These are phyloP conservation scores for Globisporangium radiosum DNA, from an alignment of 352 stramenopile genomes.

Conservation along the genomic window DNA sequence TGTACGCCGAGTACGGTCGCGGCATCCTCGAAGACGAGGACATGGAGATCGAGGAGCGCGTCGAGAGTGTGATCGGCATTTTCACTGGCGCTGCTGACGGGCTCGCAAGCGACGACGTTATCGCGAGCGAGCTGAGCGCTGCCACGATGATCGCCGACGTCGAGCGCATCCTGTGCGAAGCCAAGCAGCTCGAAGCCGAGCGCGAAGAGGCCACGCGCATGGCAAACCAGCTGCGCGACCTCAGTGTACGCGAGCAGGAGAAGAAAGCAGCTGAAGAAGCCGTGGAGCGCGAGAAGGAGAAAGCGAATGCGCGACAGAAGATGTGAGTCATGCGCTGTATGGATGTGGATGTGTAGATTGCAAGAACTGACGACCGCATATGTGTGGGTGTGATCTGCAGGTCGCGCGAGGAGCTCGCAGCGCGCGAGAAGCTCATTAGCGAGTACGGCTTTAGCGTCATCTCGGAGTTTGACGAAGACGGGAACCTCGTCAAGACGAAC, in stretches of 20 bases:
- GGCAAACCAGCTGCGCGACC: conserved; percentile 44
- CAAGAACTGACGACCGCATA: not conserved
- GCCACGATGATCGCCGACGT: conserved; percentile 45
- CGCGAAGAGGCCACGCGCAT: conserved; percentile 30
- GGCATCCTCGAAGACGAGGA: conserved; percentile 70
- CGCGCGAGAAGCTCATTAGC: conserved; percentile 72
- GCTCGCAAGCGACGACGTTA: conserved; percentile 27
- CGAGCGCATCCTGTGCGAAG: conserved; percentile 29
- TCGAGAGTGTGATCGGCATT: conserved; percentile 54
- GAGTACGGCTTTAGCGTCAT: conserved; percentile 74
- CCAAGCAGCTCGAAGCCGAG: conserved; percentile 26
- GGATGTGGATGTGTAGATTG: not conserved
- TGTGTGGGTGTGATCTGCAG: conserved; percentile 4
- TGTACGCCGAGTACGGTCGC: conserved; percentile 73
- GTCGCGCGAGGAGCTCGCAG: conserved; percentile 59
- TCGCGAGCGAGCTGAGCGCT: conserved; percentile 34
- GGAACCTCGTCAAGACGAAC: conserved; percentile 71
- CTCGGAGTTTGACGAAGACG: conserved; percentile 80
- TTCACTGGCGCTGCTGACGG: conserved; percentile 55
- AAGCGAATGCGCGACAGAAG: conserved; percentile 52
- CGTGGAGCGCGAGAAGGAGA: conserved; percentile 47
- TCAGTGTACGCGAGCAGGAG: conserved; percentile 53
- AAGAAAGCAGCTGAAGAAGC: conserved; percentile 51
- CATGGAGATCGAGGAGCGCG: conserved; percentile 59
- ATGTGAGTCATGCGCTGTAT: conserved; percentile 24